A percentile compares a stretch with the other conserved stretches of the same genome.
phyloP scores from a whole-genome alignment of 1,284 basidiomycete genomes.

The Melanopsichium pennsylvanicum region DNA sequence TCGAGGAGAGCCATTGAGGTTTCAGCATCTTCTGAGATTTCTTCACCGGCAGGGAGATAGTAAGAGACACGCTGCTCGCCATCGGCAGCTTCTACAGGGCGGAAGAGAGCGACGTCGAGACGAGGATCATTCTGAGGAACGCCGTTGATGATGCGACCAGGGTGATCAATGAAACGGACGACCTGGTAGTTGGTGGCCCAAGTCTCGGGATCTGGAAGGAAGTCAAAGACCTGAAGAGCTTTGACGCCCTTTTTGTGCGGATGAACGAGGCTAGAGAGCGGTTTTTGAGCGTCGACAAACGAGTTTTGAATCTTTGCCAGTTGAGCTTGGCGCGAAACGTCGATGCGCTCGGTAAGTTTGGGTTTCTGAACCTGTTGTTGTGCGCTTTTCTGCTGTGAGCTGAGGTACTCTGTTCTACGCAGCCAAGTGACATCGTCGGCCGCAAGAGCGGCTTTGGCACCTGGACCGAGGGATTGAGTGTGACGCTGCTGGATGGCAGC shows the following conservation, averaged over 20 bases:
- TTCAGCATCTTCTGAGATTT: slow-evolving; percentile 40
- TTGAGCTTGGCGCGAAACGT: slow-evolving; percentile 55
- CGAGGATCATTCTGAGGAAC: slow-evolving; percentile 50
- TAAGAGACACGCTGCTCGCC: slow-evolving; percentile 59
- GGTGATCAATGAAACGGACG: slow-evolving; percentile 61
- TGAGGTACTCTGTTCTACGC: slow-evolving; percentile 62
- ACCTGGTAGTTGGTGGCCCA: slow-evolving; percentile 63
- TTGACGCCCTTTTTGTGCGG: slow-evolving; percentile 59
- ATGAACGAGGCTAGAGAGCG: slow-evolving; percentile 50
- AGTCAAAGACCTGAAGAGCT: slow-evolving; percentile 57
- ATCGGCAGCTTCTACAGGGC: slow-evolving; percentile 50
- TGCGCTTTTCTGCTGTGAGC: slow-evolving; percentile 51
- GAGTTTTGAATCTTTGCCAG: slow-evolving; percentile 59
- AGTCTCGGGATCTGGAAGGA: slow-evolving; percentile 64
- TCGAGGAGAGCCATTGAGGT: slow-evolving; percentile 34
- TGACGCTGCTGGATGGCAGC: slow-evolving; percentile 47
- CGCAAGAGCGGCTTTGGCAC: slow-evolving; percentile 34
- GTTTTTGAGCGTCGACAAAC: slow-evolving; percentile 52
- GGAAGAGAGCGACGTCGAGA: slow-evolving; percentile 54
- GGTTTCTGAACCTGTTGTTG: slow-evolving; percentile 46
- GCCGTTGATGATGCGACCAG: slow-evolving; percentile 52
- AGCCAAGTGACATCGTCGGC: slow-evolving; percentile 63
- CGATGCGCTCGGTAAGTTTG: slow-evolving; percentile 40
- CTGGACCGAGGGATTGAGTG: slow-evolving; percentile 39
- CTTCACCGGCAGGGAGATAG: slow-evolving; percentile 57